Base-by-base conservation (phyloP, 2,329 filamentous ascomycete species). In the Huntiella bhutanensis region DNA sequence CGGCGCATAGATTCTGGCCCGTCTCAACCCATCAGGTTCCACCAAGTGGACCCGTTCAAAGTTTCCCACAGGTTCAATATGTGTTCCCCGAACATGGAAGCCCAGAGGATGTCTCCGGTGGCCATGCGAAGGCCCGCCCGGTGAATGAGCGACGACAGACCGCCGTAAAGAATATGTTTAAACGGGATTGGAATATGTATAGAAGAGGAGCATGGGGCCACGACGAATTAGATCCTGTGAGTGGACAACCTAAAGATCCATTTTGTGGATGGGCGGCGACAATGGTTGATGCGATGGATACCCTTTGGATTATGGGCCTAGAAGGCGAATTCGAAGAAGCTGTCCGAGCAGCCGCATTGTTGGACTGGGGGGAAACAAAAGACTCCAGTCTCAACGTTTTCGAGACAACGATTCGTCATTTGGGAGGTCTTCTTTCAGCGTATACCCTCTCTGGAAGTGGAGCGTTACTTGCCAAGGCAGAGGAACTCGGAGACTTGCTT, bases 251-350 rank as follows among this genome's bases (percentile, higher is more conserved):
- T 13, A 68, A 63, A 48, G 64, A 69, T 47, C 58, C 59, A 0
- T 72, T 72, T 53, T 68, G 69, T 7, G 67, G 68, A 17, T 75
- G 71, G 65, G 72, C 64, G 1, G 74, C 73, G 2, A 76, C 73
- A 0, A 56, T 78, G 43, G 67, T 79, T 17, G 75, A 80, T 54
- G 60, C 67, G 0, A 62, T 79, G 43, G 74, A 78, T 50, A 75
- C 73, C 0, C 64, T 79, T 2, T 71, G 67, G 64, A 77, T 80
- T 40, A 75, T 78, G 73, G 73, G 59, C 5, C 57, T 77, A 37
- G 58, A 64, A 32, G 60, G 68, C 1, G 75, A 79, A 32, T 77
- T 79, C 52, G 59, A 67, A 43, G 57, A 66, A 15, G 73, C 74
- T 4, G 65, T 69, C 2, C 59, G 60, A 22, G 70, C 68, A 2